Evolutionary conservation across 179 eudicot species (phyloP).

Genomic region (Silene noctiflora): DNA sequence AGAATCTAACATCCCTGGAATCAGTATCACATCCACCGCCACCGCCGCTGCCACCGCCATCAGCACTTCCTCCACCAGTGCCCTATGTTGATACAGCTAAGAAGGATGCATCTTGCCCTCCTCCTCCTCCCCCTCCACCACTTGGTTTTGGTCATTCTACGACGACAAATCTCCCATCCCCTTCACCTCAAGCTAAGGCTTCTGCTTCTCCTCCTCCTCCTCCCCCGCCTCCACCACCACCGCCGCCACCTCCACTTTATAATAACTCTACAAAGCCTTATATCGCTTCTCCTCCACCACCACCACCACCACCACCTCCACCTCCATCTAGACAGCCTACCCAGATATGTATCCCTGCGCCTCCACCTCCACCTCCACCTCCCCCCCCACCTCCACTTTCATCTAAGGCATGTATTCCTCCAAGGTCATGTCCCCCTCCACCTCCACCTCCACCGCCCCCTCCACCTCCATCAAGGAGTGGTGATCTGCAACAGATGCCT

Average conservation of each 20-base stretch:
- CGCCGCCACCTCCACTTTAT: neutral
- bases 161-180: neutral
- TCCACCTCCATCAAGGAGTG: slow-evolving; percentile 14
- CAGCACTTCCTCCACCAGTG: neutral
- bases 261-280: neutral
- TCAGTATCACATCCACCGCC: neutral
- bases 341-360: slow-evolving; percentile 14
- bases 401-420: neutral
- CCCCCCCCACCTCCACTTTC: slow-evolving; percentile 24
- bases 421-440: slow-evolving; percentile 23
- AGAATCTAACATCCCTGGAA: neutral
- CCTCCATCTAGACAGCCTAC: slow-evolving; percentile 22
- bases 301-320: neutral
- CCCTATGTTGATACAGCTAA: neutral
- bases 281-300: neutral
- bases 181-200: neutral
- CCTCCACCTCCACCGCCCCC: slow-evolving; percentile 55
- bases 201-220: neutral
- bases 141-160: neutral
- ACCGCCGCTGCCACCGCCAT: neutral
- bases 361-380: slow-evolving; percentile 28
- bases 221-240: neutral
- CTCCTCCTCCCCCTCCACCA: neutral
- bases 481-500: slow-evolving; percentile 8
- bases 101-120: neutral